Percentiles rank a stretch among this genome's conserved stretches.
These are phyloP conservation scores for Cladophialophora carrionii DNA, from an alignment of 2,329 filamentous ascomycete genomes.

Conservation along the genomic window DNA sequence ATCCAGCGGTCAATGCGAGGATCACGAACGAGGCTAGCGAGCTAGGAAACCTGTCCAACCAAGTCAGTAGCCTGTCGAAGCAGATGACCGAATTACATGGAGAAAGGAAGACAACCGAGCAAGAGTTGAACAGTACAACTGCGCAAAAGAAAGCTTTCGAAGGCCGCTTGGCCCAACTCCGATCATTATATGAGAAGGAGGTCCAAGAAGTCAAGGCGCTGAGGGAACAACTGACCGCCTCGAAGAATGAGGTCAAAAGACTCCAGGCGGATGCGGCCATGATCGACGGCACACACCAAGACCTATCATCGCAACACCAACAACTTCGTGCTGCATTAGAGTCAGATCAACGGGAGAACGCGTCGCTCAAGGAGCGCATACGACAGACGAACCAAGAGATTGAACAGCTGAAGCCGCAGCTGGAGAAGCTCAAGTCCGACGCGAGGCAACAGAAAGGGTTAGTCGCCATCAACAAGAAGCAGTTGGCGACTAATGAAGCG, in stretches of 20 bases:
- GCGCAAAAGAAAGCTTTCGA: conserved; percentile 94
- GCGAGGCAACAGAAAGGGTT: conserved; percentile 94
- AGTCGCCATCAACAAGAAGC: conserved; percentile 98
- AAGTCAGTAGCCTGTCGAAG: conserved; percentile 84
- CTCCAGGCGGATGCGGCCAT: conserved; percentile 81
- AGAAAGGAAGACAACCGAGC: conserved; percentile 77
- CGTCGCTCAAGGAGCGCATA: conserved; percentile 82
- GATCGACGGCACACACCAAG: conserved; percentile 77
- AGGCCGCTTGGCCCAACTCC: conserved; percentile 80
- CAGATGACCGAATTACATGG: conserved; percentile 93
- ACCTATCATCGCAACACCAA: conserved; percentile 80
- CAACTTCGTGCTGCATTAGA: conserved; percentile 75
- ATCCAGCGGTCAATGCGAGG: conserved; percentile 85
- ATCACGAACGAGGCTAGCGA: conserved; percentile 88
- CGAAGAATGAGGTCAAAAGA: conserved; percentile 79
- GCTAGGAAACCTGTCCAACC: conserved; percentile 92
- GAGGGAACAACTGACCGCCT: conserved; percentile 77
- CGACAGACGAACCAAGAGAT: conserved; percentile 80
- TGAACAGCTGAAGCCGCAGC: conserved; percentile 78
- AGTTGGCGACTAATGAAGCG: conserved; percentile 82
- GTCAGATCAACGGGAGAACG: conserved; percentile 86
- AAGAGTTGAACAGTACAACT: conserved; percentile 77
- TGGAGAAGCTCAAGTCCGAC: conserved; percentile 91
- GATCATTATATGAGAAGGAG: conserved; percentile 89
- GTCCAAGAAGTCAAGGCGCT: conserved; percentile 81